Base-by-base conservation (phyloP, 768 basidiomycete genomes). In the Boletales sp. region DNA sequence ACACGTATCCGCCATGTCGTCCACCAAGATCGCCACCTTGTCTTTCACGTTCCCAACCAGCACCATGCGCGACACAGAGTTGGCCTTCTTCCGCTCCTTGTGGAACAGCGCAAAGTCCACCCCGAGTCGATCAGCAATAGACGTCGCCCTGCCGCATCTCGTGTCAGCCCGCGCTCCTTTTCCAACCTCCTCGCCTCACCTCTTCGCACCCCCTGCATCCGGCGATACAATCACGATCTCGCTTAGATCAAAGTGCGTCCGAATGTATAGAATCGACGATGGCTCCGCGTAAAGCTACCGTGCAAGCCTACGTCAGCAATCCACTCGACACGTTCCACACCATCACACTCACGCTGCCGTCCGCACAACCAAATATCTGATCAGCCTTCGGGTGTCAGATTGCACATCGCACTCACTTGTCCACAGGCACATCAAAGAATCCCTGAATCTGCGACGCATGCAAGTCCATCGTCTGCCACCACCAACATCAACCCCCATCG, bases 391-490 rank as follows among this genome's bases (percentile, higher is more conserved):
- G 47, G 45, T 4, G 15, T 35, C 2, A 37, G n/a, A 19, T 34
- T 19, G 36, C 17, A 37, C 40, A 43, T 47, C 48, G 32, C 50
- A 83, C 92, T 80, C 67, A 95, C 92, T 99, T 98, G 79, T 99
- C 97, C 62, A 97, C 95, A 8, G 97, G 97, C 39, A 98, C 94
- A 69, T 98, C 95, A 70, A 99, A 99, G 75, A 99, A 99, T 7
- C 97, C 97, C 73, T 99, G 97, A 55, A 99, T 98, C 66, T 99
- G 97, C 2, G 93, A 95, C 30, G 97, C 97, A 66, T 99, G 95
- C 51, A 98, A 76, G 72, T 99, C 97, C 93, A 98, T 97, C 9
- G 95, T 98, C 92, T 94, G 27, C 35, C 49, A 35, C 34, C 40
- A 36, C 11, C 32, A 30, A 15, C 13, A 8, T 59, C 52, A 51